Evolutionary conservation across 805 yeast species (phyloP).

Genomic region (Starmerella bombicola): DNA sequence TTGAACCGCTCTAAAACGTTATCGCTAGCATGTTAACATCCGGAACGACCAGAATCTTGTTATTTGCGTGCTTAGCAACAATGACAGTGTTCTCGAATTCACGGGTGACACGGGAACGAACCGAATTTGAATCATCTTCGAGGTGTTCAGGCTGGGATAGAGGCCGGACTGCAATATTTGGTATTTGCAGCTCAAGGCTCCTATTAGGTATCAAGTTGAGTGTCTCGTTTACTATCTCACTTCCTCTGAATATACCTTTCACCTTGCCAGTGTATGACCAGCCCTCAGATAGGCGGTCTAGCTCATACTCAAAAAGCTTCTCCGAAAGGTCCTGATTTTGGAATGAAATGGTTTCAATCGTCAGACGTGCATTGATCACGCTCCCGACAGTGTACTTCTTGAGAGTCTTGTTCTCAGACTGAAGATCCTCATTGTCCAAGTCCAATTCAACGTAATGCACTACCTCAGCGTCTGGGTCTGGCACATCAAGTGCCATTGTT

Average conservation of each 20-base stretch:
- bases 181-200: conserved; percentile 60
- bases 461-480: conserved; percentile 47
- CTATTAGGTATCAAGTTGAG: conserved; percentile 59
- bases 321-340: conserved; percentile 2
- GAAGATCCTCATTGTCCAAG: conserved; percentile 20
- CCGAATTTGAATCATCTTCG: background rate
- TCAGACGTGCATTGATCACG: conserved; percentile 39
- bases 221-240: conserved; percentile 23
- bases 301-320: conserved; percentile 35
- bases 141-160: conserved; percentile 27
- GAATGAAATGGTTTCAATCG: conserved; percentile 26
- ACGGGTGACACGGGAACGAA: background rate
- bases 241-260: conserved; percentile 37
- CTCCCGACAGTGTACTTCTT: conserved; percentile 45
- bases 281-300: conserved; percentile 44
- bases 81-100: conserved; percentile 22
- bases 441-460: conserved; percentile 46
- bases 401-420: background rate
- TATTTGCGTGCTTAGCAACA: conserved; percentile 55
- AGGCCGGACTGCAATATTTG: conserved; percentile 36
- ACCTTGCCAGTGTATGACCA: conserved; percentile 76
- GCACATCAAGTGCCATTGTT: conserved; percentile 41
- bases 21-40: conserved; percentile 51
- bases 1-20: conserved; percentile 39
- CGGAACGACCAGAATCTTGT: conserved; percentile 58